Evolutionary conservation across 2,329 filamentous ascomycete genomes (phyloP).

Genomic region (Neonectria faginata): DNA sequence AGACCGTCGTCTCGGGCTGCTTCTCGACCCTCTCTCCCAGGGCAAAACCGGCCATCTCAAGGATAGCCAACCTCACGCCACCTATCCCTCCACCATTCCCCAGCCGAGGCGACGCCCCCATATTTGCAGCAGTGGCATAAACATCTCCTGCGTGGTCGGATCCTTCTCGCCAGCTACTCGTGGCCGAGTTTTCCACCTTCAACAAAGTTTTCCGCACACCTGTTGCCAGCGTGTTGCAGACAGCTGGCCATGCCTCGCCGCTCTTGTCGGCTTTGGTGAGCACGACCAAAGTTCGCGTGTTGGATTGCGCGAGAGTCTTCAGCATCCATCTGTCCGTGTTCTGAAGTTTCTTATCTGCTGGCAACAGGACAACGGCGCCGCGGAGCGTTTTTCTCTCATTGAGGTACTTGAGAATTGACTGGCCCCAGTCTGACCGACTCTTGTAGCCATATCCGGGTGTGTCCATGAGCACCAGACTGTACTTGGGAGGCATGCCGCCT

Average conservation of each 20-base stretch:
- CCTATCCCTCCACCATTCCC: constrained; percentile 55
- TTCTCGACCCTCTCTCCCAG: constrained; percentile 49
- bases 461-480: constrained; percentile 63
- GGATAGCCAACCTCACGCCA: constrained; percentile 53
- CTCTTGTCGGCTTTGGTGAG: constrained; percentile 69
- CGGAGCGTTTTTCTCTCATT: constrained; percentile 58
- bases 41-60: constrained; percentile 56
- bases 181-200: constrained; percentile 36
- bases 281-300: constrained; percentile 61
- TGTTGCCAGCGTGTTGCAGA: constrained; percentile 44
- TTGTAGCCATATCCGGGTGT: constrained; percentile 64
- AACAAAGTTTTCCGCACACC: constrained; percentile 46
- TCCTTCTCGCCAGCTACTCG: constrained; percentile 46
- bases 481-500: constrained; percentile 56
- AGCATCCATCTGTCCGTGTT: constrained; percentile 61
- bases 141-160: constrained; percentile 48
- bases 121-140: constrained; percentile 54
- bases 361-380: constrained; percentile 66
- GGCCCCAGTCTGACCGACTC: constrained; percentile 63
- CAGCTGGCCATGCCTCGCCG: constrained; percentile 45
- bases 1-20: constrained; percentile 51
- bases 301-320: constrained; percentile 58
- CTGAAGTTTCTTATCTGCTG: constrained; percentile 64
- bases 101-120: constrained; percentile 46
- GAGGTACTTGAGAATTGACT: constrained; percentile 64